These are phyloP conservation scores for Rostrohypoxylon terebratum DNA, from an alignment of 495 filamentous ascomycete species.

Conservation along the genomic window DNA sequence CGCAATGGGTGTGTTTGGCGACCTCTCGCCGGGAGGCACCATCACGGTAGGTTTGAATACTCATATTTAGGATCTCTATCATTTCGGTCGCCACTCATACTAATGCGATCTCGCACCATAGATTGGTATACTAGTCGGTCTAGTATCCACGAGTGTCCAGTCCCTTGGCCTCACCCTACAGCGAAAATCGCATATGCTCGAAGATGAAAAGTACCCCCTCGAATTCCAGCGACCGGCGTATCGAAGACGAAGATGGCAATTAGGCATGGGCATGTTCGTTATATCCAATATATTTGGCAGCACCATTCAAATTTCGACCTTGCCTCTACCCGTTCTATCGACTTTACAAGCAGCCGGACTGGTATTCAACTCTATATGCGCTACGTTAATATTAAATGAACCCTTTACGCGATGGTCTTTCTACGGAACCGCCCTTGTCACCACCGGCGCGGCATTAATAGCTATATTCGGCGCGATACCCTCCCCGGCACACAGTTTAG, in stretches of 20 bases:
- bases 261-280: conserved; percentile 98
- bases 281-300: conserved; percentile 93
- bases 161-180: conserved; percentile 97
- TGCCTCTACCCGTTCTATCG: conserved; percentile 93
- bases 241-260: conserved; percentile 93
- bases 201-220: conserved; percentile 90
- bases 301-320: conserved; percentile 96
- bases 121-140: conserved; percentile 92
- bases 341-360: conserved; percentile 96
- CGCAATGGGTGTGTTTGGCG: conserved; percentile 80
- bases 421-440: conserved; percentile 88
- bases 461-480: conserved; percentile 93
- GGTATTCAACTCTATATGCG: conserved; percentile 98
- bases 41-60: conserved; percentile 74
- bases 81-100: not conserved
- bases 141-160: conserved; percentile 92
- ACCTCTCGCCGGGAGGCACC: conserved; percentile 86
- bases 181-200: conserved; percentile 97
- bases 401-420: conserved; percentile 93
- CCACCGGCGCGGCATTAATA: conserved; percentile 85
- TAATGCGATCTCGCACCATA: conserved; percentile 50
- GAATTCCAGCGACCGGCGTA: conserved; percentile 87
- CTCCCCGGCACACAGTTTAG: conserved; percentile 91
- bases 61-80: not conserved
- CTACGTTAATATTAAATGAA: conserved; percentile 91